phyloP scores from a whole-genome alignment of 139 green algal species.

The Desmodesmus armatus region DNA sequence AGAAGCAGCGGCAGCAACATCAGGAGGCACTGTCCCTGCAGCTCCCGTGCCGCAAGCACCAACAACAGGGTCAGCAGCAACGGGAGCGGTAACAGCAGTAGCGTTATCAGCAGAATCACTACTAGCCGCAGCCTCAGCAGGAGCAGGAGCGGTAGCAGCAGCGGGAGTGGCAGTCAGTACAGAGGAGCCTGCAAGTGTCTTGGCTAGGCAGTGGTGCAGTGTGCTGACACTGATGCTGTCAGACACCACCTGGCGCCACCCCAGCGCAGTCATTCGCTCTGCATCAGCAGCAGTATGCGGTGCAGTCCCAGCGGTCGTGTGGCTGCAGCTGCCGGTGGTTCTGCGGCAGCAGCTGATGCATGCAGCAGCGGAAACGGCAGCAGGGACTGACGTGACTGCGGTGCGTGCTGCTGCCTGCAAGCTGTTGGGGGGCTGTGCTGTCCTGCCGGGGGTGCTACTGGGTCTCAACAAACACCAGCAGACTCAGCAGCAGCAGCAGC shows the following conservation, averaged over 20 bases:
- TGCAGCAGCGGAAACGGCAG: neutral
- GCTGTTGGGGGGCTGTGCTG: slow-evolving; percentile 39
- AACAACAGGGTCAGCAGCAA: neutral
- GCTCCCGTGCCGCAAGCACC: neutral
- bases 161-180: too few species aligned
- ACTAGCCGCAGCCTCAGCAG: neutral
- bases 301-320: slow-evolving; percentile 23
- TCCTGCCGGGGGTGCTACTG: neutral
- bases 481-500: slow-evolving; percentile 20
- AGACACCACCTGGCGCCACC: slow-evolving; percentile 31
- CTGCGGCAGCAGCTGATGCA: slow-evolving; percentile 38
- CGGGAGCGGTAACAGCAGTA: neutral
- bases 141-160: neutral
- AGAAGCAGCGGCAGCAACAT: neutral
- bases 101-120: neutral
- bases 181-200: too few species aligned
- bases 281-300: slow-evolving; percentile 44
- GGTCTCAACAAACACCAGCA: neutral
- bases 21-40: too few species aligned
- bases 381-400: slow-evolving; percentile 47
- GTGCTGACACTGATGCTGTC: slow-evolving; percentile 43
- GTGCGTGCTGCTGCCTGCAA: slow-evolving; percentile 64
- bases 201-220: slow-evolving; percentile 46
- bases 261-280: slow-evolving; percentile 56
- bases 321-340: slow-evolving; percentile 32